Conservation (phyloP, 2,329 filamentous ascomycete genomes). For the Aspergillus sp. region DNA sequence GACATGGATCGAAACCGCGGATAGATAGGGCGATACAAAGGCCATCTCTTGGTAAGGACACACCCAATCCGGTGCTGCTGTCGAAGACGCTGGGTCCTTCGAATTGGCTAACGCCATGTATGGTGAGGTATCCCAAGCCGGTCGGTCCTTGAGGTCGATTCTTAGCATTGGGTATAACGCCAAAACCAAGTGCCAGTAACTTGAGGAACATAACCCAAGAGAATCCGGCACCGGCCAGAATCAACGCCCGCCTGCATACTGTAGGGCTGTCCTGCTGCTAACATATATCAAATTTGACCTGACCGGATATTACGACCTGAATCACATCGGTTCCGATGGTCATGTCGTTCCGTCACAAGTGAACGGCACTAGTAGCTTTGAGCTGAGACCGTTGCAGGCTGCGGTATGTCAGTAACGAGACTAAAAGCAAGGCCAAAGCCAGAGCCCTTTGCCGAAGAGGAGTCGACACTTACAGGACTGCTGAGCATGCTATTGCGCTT, state of each 20-base stretch:
- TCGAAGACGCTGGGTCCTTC: no score
- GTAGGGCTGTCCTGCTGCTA: background rate
- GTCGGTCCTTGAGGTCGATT: no score
- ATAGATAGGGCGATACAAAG: no score
- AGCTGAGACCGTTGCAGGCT: constrained; percentile 38
- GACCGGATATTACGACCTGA: constrained; percentile 4
- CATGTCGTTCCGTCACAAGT: constrained; percentile 14
- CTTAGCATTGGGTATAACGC: no score
- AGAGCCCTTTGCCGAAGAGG: constrained; percentile 9
- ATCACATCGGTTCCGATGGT: constrained; percentile 9
- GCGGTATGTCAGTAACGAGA: constrained; percentile 12
- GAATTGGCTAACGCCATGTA: no score
- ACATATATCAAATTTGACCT: background rate
- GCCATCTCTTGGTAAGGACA: no score
- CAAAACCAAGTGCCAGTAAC: background rate
- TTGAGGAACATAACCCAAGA: background rate
- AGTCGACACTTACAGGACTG: constrained; percentile 66
- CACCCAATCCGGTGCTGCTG: no score
- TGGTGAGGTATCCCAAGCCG: no score
- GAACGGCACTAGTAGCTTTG: constrained; percentile 33
- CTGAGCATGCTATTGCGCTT: constrained; percentile 92
- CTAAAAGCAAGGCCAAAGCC: constrained; percentile 11
- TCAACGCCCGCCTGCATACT: background rate
- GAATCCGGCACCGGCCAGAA: background rate
- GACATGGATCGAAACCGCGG: no score